Base-by-base conservation (phyloP, 257 asterid genomes). In the Solanum rostratum region DNA sequence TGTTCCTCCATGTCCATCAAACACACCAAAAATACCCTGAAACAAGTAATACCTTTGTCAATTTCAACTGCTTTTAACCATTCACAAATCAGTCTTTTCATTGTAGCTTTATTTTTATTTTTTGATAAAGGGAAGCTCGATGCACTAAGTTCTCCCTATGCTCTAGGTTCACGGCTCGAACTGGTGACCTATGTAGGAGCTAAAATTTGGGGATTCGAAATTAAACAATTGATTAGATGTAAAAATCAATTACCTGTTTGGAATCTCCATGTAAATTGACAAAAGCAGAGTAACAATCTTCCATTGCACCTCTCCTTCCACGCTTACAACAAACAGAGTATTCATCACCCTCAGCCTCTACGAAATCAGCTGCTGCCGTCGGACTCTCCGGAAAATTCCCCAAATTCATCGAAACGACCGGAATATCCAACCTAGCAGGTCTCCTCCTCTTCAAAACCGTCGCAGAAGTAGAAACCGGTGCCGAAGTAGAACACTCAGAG, bases 1-100 rank as follows among this genome's bases (percentile, higher is more conserved):
- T 43, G 88, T 86, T 30, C 98, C 97, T 79, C 97, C 97, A 83
- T 95, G 98, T 71, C 98, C 97, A 87, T 95, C 97, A 87, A 88
- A 95, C 37, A 95, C 84, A 53, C 97, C 97, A 86, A 92, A 93
- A 74, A 92, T 82, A 65, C 92, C 97, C 98, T 93, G 69, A 85
- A 69, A 27, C 70, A 43, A 53, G 22, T 11, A 12, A 83, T 27
- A 19, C 30, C 49, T 20, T 43, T 2, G 73, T 66, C 43, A 73
- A 78, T 80, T 79, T 37, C 78, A 68, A 68, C 14, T 16, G 24
- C 46, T 7, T 74, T 46, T 39, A 45, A 73, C 82, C 45, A 76
- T 14, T 49, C 24, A 49, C 24, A 76, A 11, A 49, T 5, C 29
- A 63, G n/a, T 20, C 27, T 19, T 3, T 55, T 55, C 11, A 19